Percentiles rank a stretch among this genome's conserved stretches.
Conservation (phyloP, 2,329 filamentous ascomycete genomes). For the Arthrinium puccinioides region DNA sequence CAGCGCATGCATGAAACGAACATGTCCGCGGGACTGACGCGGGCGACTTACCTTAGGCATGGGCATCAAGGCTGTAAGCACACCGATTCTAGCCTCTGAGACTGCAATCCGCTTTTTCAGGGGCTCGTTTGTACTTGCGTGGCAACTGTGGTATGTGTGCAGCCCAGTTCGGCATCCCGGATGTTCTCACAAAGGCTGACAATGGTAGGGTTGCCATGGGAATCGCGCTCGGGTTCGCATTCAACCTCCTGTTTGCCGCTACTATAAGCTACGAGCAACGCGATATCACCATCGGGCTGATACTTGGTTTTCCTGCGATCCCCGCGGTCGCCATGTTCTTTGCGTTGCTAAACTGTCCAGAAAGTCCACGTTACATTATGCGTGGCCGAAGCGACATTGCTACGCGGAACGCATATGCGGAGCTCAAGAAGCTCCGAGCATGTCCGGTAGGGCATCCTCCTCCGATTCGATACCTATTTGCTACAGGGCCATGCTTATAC, state of each 20-base stretch:
- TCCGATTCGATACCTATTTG: too few relatives aligned
- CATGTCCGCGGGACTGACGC: too few relatives aligned
- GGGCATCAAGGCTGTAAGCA: slow-evolving; percentile 41
- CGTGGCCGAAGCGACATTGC: slow-evolving; percentile 18
- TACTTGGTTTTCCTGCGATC: slow-evolving; percentile 23
- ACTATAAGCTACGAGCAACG: slow-evolving; percentile 10
- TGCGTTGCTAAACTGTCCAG: slow-evolving; percentile 24
- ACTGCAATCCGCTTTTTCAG: slow-evolving; percentile 39
- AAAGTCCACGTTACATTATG: slow-evolving; percentile 28
- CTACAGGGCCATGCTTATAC: too few relatives aligned
- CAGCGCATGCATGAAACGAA: too few relatives aligned
- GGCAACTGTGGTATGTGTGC: slow-evolving; percentile 35
- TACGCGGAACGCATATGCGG: slow-evolving; percentile 19
- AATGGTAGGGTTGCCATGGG: slow-evolving; percentile 26
- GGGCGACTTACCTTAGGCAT: slow-evolving; percentile 30
- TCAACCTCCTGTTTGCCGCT: slow-evolving; percentile 15
- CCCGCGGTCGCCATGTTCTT: slow-evolving; percentile 20
- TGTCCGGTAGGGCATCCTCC: slow-evolving; percentile 16
- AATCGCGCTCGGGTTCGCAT: slow-evolving; percentile 25
- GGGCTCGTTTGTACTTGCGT: slow-evolving; percentile 37
- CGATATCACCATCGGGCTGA: slow-evolving; percentile 16
- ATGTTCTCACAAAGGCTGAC: too few relatives aligned
- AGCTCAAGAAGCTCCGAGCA: slow-evolving; percentile 20
- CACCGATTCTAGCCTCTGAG: slow-evolving; percentile 38
- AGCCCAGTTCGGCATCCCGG: background rate